Evolutionary conservation across 2,329 filamentous ascomycete species (phyloP).

Genomic region (Plenodomus biglobosus): DNA sequence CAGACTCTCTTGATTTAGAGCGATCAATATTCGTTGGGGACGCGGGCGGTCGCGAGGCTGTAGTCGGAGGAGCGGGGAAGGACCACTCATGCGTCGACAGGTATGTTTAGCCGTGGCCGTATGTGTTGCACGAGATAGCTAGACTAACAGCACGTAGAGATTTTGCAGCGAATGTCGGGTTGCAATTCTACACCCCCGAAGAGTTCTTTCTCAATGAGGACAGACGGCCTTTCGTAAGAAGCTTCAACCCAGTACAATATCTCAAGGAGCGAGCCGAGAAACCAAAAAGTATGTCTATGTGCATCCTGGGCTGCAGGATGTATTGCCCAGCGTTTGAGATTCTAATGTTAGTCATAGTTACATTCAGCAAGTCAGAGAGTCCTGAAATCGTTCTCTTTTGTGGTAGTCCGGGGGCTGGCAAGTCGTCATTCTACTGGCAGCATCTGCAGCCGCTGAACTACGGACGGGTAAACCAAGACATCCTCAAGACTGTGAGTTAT

Average conservation of each 20-base stretch:
- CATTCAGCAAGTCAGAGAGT: constrained; percentile 62
- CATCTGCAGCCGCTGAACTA: constrained; percentile 77
- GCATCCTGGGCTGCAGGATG: constrained; percentile 20
- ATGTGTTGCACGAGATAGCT: constrained; percentile 10
- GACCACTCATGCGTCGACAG: constrained; percentile 64
- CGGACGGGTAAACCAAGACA: constrained; percentile 86
- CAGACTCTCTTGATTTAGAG: constrained; percentile 64
- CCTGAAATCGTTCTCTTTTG: constrained; percentile 82
- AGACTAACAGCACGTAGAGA: constrained; percentile 51
- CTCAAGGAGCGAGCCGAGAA: constrained; percentile 22
- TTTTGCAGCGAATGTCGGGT: constrained; percentile 80
- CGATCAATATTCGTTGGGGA: constrained; percentile 87
- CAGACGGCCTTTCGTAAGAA: constrained; percentile 65
- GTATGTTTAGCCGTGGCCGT: constrained; percentile 39
- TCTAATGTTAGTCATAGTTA: constrained; percentile 29
- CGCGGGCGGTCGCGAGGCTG: constrained; percentile 61
- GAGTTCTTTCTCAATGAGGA: constrained; percentile 79
- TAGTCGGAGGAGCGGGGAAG: constrained; percentile 46
- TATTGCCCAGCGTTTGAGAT: constrained; percentile 6
- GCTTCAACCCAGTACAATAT: constrained; percentile 67
- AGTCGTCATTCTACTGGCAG: constrained; percentile 86
- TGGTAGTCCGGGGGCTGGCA: constrained; percentile 85
- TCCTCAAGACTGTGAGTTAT: constrained; percentile 67
- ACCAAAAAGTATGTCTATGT: constrained; percentile 39
- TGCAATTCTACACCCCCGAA: constrained; percentile 83